phyloP scores from a whole-genome alignment of 805 yeast species.

The Brettanomyces sp. region DNA sequence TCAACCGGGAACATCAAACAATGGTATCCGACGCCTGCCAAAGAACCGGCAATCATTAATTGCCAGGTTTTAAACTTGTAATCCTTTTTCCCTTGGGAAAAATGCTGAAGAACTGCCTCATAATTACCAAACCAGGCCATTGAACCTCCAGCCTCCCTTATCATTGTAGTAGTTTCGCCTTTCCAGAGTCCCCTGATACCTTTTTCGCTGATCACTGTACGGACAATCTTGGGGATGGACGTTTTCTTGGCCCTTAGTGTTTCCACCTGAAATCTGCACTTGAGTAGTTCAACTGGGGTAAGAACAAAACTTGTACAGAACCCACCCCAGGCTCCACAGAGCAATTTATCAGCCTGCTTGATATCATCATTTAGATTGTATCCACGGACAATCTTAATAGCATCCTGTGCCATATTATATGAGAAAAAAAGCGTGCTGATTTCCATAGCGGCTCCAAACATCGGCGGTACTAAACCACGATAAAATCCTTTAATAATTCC shows the following conservation, averaged over 20 bases:
- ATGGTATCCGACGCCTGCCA: slow-evolving; percentile 79
- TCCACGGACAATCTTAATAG: slow-evolving; percentile 22
- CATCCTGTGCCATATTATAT: slow-evolving; percentile 40
- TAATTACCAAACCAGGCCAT: slow-evolving; percentile 93
- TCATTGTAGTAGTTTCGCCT: slow-evolving; percentile 73
- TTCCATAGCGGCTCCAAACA: slow-evolving; percentile 86
- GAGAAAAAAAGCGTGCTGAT: slow-evolving; percentile 70
- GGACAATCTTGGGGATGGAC: slow-evolving; percentile 27
- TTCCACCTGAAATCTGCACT: slow-evolving; percentile 79
- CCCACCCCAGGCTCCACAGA: slow-evolving; percentile 79
- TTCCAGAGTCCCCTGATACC: slow-evolving; percentile 78
- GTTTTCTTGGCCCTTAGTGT: slow-evolving; percentile 22
- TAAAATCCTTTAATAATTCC: slow-evolving; percentile 69
- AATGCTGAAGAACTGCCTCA: slow-evolving; percentile 40
- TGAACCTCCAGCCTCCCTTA: slow-evolving; percentile 83
- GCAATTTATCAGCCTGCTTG: slow-evolving; percentile 25
- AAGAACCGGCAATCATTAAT: slow-evolving; percentile 68
- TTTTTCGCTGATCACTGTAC: slow-evolving; percentile 29
- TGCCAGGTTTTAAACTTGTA: slow-evolving; percentile 35
- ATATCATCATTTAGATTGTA: slow-evolving; percentile 12
- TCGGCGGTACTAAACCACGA: slow-evolving; percentile 71
- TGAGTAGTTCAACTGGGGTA: slow-evolving; percentile 88
- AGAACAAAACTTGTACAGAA: slow-evolving; percentile 71
- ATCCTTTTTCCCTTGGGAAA: slow-evolving; percentile 19
- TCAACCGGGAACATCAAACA: slow-evolving; percentile 81